Conservation (phyloP, 371 early-diverging fungal genomes). For the Mortierella sp. region DNA sequence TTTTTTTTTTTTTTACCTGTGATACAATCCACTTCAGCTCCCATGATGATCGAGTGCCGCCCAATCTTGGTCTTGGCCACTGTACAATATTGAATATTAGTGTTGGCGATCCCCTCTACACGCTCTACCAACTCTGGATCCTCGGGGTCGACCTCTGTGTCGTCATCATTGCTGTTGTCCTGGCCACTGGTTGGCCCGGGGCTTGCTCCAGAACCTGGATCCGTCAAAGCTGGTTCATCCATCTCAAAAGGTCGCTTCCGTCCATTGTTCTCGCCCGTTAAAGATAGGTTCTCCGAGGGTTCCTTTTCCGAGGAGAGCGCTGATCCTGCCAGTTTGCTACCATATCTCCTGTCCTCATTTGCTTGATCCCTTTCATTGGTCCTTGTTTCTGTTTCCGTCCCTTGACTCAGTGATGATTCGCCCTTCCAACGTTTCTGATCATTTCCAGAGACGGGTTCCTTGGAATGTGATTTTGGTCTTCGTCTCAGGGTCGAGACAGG, state of each 20-base stretch:
- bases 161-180: neutral
- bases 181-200: neutral
- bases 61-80: constrained; percentile 86
- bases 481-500: constrained; percentile 56
- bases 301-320: too few species aligned
- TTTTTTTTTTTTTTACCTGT: constrained; percentile 46
- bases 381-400: neutral
- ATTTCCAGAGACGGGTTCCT: constrained; percentile 2
- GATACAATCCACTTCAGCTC: constrained; percentile 94
- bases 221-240: neutral
- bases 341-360: neutral
- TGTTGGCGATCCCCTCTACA: constrained; percentile 69
- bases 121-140: constrained; percentile 57
- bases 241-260: too few species aligned
- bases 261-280: too few species aligned
- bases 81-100: constrained; percentile 88
- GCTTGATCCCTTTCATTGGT: neutral
- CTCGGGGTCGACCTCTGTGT: constrained; percentile 26
- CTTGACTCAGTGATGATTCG: neutral
- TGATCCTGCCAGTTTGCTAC: neutral
- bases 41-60: constrained; percentile 75
- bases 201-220: neutral
- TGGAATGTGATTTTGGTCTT: constrained; percentile 15
- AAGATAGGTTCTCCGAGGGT: too few species aligned
- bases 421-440: neutral